Base-by-base conservation (phyloP, 345 rosid species). In the Hibiscus mutabilis region DNA sequence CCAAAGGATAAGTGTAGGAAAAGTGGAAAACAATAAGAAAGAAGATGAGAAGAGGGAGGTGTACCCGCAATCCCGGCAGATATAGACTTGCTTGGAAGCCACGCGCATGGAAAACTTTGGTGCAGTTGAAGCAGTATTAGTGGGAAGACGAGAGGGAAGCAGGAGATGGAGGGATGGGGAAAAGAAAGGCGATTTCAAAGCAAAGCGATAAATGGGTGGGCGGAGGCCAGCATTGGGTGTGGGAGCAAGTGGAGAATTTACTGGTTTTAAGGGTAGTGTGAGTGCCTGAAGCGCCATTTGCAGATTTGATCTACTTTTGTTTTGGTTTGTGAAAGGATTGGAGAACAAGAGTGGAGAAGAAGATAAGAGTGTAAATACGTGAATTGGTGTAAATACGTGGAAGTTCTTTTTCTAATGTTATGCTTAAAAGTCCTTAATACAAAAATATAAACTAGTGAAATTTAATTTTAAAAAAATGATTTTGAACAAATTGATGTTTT, bases 31-130 rank as follows among this genome's bases (percentile, higher is more conserved):
- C 1, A 1, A 25, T 1, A 25, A 25, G 1, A 25, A 25, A 25
- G 29, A 25, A 25, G 37, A 33, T 33, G 0, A 40, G 59, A 27
- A 57, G 21, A 31, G 25, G 6, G 29, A 49, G 21, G 21, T 19
- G 8, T 72, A 94, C 97, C 98, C 97, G 84, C 98, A 94, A 70
- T 94, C 97, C n/a, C 97, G 91, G 78, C 96, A 94, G 31, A 94
- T 91, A 73, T 89, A 91, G 40, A 95, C 83, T 82, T 91, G 89
- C 75, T 89, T 89, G n/a, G n/a, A n/a, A n/a, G n/a, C n/a, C n/a
- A n/a, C n/a, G n/a, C n/a, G n/a, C n/a, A n/a, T n/a, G n/a, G 77
- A 82, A 80, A 85, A 75, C 65, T 72, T 87, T 12, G 91, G 84
- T 56, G 89, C 56, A 69, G 82, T 4, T 33, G 37, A 33, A 33